Evolutionary conservation across 1,139 yeast genomes (phyloP).

Genomic region (Diutina pseudorugosa): DNA sequence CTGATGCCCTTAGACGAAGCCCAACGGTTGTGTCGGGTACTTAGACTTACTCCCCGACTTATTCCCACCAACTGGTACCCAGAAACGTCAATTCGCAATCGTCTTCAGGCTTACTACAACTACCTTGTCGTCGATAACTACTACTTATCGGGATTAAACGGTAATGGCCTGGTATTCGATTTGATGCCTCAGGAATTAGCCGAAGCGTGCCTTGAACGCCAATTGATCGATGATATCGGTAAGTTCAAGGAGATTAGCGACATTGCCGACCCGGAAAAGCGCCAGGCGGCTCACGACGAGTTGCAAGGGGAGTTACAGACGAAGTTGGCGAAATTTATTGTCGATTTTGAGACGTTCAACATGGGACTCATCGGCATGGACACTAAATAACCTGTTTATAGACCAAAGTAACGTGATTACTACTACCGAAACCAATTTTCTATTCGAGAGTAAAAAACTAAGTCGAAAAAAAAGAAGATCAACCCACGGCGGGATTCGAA

Average conservation of each 20-base stretch:
- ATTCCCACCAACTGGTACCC: conserved; percentile 28
- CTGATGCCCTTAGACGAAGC: conserved; percentile 27
- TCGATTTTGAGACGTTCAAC: conserved; percentile 22
- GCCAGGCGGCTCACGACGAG: conserved; percentile 5
- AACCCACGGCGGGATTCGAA: neutral
- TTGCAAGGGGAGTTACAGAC: conserved; percentile 15
- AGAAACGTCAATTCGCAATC: conserved; percentile 21
- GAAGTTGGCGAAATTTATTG: conserved; percentile 18
- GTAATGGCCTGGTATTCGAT: conserved; percentile 37
- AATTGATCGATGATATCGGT: conserved; percentile 22
- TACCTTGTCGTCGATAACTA: conserved; percentile 41
- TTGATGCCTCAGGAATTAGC: conserved; percentile 32
- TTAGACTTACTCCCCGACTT: conserved; percentile 28
- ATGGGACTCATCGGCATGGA: conserved; percentile 24
- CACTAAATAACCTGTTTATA: neutral
- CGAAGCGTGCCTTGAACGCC: conserved; percentile 37
- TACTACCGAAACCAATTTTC: too few relatives aligned
- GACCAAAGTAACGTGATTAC: too few relatives aligned
- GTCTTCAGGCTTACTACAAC: conserved; percentile 27
- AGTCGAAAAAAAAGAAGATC: too few relatives aligned
- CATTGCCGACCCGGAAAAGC: conserved; percentile 6
- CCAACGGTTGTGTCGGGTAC: conserved; percentile 17
- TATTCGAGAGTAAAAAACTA: too few relatives aligned
- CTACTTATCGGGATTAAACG: conserved; percentile 27
- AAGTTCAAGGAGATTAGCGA: conserved; percentile 9